Evolutionary conservation across 352 stramenopile genomes (phyloP).

Genomic region (Phytophthora brassicae): DNA sequence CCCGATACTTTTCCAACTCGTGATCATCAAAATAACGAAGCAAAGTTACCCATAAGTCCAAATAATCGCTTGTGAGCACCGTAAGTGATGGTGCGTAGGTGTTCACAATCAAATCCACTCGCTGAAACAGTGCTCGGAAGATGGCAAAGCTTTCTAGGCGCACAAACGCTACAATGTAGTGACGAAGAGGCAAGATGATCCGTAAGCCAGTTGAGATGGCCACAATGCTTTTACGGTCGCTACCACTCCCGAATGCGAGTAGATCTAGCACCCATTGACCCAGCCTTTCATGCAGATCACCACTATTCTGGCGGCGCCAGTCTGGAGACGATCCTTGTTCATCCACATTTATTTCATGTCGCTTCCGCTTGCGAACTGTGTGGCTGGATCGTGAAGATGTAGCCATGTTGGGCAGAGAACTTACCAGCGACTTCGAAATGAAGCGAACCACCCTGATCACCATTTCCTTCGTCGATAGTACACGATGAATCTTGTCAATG

Average conservation of each 20-base stretch:
- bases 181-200: conserved; percentile 54
- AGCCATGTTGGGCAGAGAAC: not conserved
- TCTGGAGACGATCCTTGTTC: not conserved
- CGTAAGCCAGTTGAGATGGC: conserved; percentile 39
- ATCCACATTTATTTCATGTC: conserved; percentile 12
- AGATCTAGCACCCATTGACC: conserved; percentile 45
- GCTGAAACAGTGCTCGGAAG: conserved; percentile 45
- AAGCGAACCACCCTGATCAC: conserved; percentile 28
- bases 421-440: conserved; percentile 27
- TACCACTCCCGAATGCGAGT: conserved; percentile 39
- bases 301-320: conserved; percentile 11
- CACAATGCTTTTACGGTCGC: conserved; percentile 29
- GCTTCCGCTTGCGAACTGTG: conserved; percentile 29
- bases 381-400: conserved; percentile 16
- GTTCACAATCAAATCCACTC: conserved; percentile 49
- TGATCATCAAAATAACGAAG: conserved; percentile 51
- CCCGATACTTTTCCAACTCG: conserved; percentile 48
- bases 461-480: conserved; percentile 29
- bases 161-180: conserved; percentile 34
- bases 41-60: conserved; percentile 50
- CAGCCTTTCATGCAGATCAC: conserved; percentile 36
- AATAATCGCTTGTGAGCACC: conserved; percentile 31
- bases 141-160: conserved; percentile 45
- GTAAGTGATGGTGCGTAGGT: conserved; percentile 33
- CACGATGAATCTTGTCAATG: conserved; percentile 25